These are phyloP conservation scores for Calonectria montana DNA, from an alignment of 2,329 filamentous ascomycete genomes.

Conservation along the genomic window DNA sequence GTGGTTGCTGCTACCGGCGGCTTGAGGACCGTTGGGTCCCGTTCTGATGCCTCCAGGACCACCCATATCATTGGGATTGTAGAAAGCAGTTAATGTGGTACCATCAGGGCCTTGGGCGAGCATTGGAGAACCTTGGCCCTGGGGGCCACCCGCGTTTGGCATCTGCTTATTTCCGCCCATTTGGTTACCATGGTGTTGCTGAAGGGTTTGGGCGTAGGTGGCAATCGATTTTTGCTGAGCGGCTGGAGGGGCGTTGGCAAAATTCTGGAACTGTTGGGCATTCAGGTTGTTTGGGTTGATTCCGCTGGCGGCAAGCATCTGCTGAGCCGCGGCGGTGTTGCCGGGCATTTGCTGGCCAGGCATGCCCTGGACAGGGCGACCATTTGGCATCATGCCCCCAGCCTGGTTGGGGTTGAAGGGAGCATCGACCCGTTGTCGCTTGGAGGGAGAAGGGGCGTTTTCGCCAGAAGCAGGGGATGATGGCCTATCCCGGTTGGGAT, in stretches of 20 bases:
- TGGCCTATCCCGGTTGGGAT: slow-evolving; percentile 83
- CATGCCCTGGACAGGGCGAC: slow-evolving; percentile 77
- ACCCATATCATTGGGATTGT: slow-evolving; percentile 72
- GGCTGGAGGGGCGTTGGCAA: slow-evolving; percentile 65
- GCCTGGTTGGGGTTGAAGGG: slow-evolving; percentile 78
- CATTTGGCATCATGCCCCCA: slow-evolving; percentile 76
- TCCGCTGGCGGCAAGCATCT: slow-evolving; percentile 74
- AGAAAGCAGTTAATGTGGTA: slow-evolving; percentile 66
- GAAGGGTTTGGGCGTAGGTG: slow-evolving; percentile 86
- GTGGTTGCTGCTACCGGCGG: slow-evolving; percentile 68
- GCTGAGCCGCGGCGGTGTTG: slow-evolving; percentile 64
- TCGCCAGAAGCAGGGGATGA: slow-evolving; percentile 86
- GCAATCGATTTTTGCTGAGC: slow-evolving; percentile 87
- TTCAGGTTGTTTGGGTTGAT: slow-evolving; percentile 82
- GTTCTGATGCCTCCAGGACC: slow-evolving; percentile 69
- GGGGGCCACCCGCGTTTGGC: slow-evolving; percentile 77
- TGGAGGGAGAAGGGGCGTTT: slow-evolving; percentile 91
- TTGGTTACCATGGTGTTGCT: slow-evolving; percentile 83
- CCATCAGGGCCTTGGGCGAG: slow-evolving; percentile 79
- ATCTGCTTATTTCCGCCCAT: slow-evolving; percentile 81
- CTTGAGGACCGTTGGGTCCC: slow-evolving; percentile 59
- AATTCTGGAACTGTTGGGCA: slow-evolving; percentile 78
- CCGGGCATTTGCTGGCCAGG: slow-evolving; percentile 75
- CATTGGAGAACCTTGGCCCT: slow-evolving; percentile 85
- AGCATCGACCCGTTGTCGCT: slow-evolving; percentile 82